These are phyloP conservation scores for Globisporangium nunn DNA, from an alignment of 352 stramenopile species.

Conservation along the genomic window DNA sequence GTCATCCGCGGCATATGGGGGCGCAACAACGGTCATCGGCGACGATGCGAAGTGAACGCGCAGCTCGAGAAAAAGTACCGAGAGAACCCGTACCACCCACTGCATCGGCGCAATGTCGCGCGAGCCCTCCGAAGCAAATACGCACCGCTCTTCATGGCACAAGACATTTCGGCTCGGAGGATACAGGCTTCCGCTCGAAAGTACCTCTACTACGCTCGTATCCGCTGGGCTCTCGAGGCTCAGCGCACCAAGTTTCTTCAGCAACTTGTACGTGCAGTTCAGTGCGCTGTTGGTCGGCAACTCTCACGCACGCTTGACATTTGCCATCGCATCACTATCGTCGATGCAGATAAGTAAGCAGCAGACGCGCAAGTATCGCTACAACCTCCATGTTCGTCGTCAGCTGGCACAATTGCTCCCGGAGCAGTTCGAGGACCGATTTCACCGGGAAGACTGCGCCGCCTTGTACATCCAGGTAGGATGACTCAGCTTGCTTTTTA, in stretches of 20 bases:
- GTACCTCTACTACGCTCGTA: conserved; percentile 39
- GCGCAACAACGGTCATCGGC: conserved; percentile 16
- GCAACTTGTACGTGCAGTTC: conserved; percentile 26
- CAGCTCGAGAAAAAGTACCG: conserved; percentile 23
- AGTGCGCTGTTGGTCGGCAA: background rate
- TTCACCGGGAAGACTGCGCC: conserved; percentile 34
- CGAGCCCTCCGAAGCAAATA: conserved; percentile 32
- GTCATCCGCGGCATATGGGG: conserved; percentile 58
- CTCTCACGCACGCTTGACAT: background rate
- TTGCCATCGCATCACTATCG: background rate
- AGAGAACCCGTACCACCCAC: conserved; percentile 31
- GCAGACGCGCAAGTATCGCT: conserved; percentile 58
- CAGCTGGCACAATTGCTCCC: conserved; percentile 40
- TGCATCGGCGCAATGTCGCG: conserved; percentile 30
- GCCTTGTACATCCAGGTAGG: conserved; percentile 32
- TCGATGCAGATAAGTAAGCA: conserved; percentile 33
- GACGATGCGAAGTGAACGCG: conserved; percentile 16
- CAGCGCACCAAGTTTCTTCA: conserved; percentile 26
- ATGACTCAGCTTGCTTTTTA: background rate
- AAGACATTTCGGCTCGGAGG: conserved; percentile 40
- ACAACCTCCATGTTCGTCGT: conserved; percentile 43
- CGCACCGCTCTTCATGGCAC: conserved; percentile 42
- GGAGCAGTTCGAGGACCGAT: conserved; percentile 31
- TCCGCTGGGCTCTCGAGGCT: conserved; percentile 29
- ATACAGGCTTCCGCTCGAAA: conserved; percentile 34